Evolutionary conservation across 2,329 filamentous ascomycete species (phyloP).

Genomic region (Macrophomina tecta): DNA sequence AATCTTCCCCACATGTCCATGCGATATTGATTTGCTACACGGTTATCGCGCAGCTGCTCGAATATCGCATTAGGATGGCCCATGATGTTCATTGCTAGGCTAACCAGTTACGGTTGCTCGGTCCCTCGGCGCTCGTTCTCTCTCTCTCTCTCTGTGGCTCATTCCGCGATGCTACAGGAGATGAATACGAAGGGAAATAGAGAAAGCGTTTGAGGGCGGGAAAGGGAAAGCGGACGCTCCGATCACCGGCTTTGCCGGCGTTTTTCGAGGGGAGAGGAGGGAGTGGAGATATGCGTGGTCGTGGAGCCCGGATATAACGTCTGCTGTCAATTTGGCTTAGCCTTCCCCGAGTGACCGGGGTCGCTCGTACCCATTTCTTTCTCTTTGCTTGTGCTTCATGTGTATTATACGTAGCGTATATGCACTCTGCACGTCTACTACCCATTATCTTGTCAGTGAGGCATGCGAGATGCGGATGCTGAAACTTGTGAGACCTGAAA

Average conservation of each 20-base stretch:
- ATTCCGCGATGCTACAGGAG: too few species aligned
- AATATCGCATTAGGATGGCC: neutral
- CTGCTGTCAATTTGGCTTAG: neutral
- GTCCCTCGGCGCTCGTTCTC: neutral
- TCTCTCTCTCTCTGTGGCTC: neutral
- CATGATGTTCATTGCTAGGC: neutral
- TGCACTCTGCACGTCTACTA: constrained; percentile 5
- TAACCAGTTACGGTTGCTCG: neutral
- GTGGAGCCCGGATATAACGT: neutral
- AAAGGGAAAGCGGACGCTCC: neutral
- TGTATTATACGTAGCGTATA: neutral
- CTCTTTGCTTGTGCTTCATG: neutral
- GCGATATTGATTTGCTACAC: neutral
- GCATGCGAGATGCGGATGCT: constrained; percentile 21
- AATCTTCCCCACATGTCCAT: neutral
- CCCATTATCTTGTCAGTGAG: neutral
- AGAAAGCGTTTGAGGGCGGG: neutral
- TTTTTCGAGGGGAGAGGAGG: neutral
- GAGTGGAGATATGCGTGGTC: too few species aligned
- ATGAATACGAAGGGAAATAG: neutral
- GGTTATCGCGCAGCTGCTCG: neutral
- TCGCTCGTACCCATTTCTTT: neutral
- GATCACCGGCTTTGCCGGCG: neutral
- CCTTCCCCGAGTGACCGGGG: neutral
- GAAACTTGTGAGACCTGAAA: constrained; percentile 9